Evolutionary conservation across 2,329 filamentous ascomycete genomes (phyloP).

Genomic region (Beauveria sp.): DNA sequence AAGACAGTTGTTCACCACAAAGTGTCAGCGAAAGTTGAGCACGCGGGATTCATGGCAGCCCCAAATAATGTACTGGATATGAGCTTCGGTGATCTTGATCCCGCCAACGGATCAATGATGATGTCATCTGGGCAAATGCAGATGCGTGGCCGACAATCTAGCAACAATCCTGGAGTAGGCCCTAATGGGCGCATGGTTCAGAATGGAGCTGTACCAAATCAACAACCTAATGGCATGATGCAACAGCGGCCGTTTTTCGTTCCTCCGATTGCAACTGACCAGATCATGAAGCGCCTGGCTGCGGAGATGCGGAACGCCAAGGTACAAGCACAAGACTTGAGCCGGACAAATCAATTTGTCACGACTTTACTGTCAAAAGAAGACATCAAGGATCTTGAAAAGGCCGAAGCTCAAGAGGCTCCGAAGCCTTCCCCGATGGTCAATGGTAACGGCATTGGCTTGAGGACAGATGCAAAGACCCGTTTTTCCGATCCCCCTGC

Average conservation of each 20-base stretch:
- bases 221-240: slow-evolving; percentile 50
- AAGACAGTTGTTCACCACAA: slow-evolving; percentile 99
- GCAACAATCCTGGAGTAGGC: slow-evolving; percentile 56
- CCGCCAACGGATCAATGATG: slow-evolving; percentile 66
- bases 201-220: slow-evolving; percentile 36
- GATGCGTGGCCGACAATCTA: slow-evolving; percentile 61
- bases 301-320: slow-evolving; percentile 84
- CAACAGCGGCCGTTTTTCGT: slow-evolving; percentile 81
- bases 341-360: slow-evolving; percentile 74
- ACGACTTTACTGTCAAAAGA: slow-evolving; percentile 69
- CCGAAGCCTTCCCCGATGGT: slow-evolving; percentile 38
- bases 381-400: slow-evolving; percentile 50
- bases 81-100: slow-evolving; percentile 87
- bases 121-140: slow-evolving; percentile 62
- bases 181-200: slow-evolving; percentile 55
- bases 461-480: slow-evolving; percentile 68
- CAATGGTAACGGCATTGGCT: slow-evolving; percentile 44
- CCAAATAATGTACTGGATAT: slow-evolving; percentile 75
- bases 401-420: slow-evolving; percentile 38
- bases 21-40: slow-evolving; percentile 92
- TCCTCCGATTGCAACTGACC: slow-evolving; percentile 84
- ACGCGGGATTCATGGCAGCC: slow-evolving; percentile 74
- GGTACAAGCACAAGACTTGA: slow-evolving; percentile 78
- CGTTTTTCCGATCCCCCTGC: slow-evolving; percentile 90
- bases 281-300: slow-evolving; percentile 66